phyloP scores from a whole-genome alignment of 2,329 filamentous ascomycete genomes.

The Monilinia laxa region DNA sequence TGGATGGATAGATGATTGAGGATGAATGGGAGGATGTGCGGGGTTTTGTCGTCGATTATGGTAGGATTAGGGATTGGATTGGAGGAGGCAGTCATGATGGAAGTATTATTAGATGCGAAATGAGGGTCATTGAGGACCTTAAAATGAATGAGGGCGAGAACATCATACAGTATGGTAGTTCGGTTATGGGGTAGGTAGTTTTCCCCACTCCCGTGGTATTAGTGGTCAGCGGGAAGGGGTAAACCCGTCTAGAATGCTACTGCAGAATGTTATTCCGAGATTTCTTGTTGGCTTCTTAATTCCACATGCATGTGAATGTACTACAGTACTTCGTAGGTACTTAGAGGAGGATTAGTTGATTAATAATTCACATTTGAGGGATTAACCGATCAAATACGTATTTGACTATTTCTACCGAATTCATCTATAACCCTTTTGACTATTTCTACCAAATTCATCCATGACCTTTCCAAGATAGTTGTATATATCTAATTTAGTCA shows the following conservation, averaged over 20 bases:
- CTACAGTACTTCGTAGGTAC: too few species aligned
- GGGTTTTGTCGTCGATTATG: constrained; percentile 75
- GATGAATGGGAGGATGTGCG: constrained; percentile 76
- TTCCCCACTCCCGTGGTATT: not conserved
- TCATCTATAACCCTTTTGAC: too few species aligned
- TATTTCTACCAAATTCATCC: not conserved
- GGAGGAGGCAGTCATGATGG: not conserved
- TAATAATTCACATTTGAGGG: too few species aligned
- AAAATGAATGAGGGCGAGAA: not conserved
- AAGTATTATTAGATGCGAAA: not conserved
- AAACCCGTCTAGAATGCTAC: too few species aligned
- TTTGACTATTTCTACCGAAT: not conserved
- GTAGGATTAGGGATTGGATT: constrained; percentile 33
- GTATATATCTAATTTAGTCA: not conserved
- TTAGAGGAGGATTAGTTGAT: too few species aligned
- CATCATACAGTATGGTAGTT: not conserved
- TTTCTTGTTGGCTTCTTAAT: too few species aligned
- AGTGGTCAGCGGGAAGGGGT: too few species aligned
- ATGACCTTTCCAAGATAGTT: not conserved
- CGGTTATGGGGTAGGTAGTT: not conserved
- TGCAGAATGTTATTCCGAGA: too few species aligned
- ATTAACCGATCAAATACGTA: too few species aligned
- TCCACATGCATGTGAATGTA: too few species aligned
- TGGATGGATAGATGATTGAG: constrained; percentile 58
- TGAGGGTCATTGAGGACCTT: not conserved